These are phyloP conservation scores for Plasmodiophora brassicae DNA, from an alignment of 208 protist genomes.

Conservation along the genomic window DNA sequence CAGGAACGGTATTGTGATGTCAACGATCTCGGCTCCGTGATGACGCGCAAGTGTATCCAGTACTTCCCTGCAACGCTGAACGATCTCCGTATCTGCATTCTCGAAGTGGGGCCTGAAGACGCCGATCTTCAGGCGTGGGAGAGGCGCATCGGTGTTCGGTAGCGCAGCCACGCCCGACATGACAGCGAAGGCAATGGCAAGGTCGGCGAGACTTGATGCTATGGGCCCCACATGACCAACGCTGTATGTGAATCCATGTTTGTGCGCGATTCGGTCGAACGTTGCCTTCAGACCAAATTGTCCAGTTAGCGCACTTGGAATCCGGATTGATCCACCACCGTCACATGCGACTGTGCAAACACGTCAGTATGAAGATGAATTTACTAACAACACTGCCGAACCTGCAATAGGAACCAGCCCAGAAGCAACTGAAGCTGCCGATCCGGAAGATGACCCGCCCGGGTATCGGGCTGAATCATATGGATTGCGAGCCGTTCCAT, in stretches of 20 bases:
- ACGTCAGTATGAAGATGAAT: no score
- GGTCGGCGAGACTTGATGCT: not conserved
- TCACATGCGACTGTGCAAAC: constrained; percentile 43
- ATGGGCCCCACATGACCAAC: not conserved
- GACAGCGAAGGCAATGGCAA: not conserved
- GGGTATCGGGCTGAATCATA: constrained; percentile 21
- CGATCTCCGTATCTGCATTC: not conserved
- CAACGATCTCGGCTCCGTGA: no score
- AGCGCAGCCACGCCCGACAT: not conserved
- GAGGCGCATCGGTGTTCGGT: not conserved
- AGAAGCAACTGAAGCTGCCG: constrained; percentile 31
- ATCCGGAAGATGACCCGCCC: constrained; percentile 41
- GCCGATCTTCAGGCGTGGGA: not conserved
- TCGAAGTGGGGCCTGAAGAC: not conserved
- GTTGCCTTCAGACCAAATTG: constrained; percentile 45
- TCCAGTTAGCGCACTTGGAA: constrained; percentile 40
- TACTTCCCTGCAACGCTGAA: no score
- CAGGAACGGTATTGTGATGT: no score
- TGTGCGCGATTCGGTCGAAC: not conserved
- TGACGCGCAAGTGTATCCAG: no score
- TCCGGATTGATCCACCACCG: constrained; percentile 45
- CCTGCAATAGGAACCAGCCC: constrained; percentile 43
- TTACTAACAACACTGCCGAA: no score
- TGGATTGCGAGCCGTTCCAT: constrained; percentile 33
- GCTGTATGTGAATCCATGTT: not conserved